Evolutionary conservation across 2,329 filamentous ascomycete genomes (phyloP).

Genomic region (Periglandula ipomoeae): DNA sequence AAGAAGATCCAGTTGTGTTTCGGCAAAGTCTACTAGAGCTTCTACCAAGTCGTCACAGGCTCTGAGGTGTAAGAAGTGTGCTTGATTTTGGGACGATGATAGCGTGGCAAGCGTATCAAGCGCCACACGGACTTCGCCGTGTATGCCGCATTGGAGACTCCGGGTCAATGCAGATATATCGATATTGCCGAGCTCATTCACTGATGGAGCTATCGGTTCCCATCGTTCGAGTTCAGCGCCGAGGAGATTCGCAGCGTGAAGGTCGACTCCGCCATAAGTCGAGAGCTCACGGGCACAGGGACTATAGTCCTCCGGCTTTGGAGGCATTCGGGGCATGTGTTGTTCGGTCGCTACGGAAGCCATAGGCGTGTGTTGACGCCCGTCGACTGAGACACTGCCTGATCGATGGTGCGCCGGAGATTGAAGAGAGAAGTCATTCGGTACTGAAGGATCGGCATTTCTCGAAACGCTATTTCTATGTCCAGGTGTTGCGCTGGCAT

Average conservation of each 20-base stretch:
- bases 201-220: slow-evolving; percentile 65
- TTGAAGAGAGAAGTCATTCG: slow-evolving; percentile 33
- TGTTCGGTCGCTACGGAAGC: slow-evolving; percentile 17
- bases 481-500: slow-evolving; percentile 25
- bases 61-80: slow-evolving; percentile 57
- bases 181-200: slow-evolving; percentile 74
- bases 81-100: slow-evolving; percentile 50
- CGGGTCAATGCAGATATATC: slow-evolving; percentile 85
- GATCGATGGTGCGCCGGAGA: slow-evolving; percentile 35
- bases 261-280: slow-evolving; percentile 63
- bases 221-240: slow-evolving; percentile 57
- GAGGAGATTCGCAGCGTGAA: slow-evolving; percentile 54
- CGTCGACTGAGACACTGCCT: slow-evolving; percentile 31
- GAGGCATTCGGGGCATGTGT: slow-evolving; percentile 28
- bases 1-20: slow-evolving; percentile 78
- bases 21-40: slow-evolving; percentile 79
- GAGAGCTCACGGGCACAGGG: slow-evolving; percentile 46
- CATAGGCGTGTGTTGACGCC: slow-evolving; percentile 15
- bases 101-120: slow-evolving; percentile 73
- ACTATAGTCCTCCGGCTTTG: slow-evolving; percentile 43
- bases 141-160: slow-evolving; percentile 82
- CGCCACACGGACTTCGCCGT: slow-evolving; percentile 80
- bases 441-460: slow-evolving; percentile 31
- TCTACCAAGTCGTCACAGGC: slow-evolving; percentile 85
- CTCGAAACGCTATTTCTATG: slow-evolving; percentile 41